Evolutionary conservation across 2,329 filamentous ascomycete species (phyloP), one percentile per base, ranked within the genome.

Genomic region (Xylaria sp.): DNA sequence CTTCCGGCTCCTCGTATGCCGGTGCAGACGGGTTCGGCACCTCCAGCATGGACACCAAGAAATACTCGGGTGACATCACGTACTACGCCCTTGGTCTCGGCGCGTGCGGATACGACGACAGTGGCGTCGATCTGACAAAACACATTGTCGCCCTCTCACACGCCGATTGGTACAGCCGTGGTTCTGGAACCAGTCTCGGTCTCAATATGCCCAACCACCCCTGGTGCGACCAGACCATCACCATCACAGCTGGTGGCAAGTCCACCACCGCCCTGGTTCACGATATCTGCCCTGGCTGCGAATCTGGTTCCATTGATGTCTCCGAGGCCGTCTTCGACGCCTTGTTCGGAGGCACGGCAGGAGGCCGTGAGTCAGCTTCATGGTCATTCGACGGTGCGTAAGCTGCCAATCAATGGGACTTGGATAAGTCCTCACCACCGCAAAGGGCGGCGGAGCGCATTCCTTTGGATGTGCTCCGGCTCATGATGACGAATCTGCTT

Each of bases 251-350:
- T 77, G 20, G 38, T 59, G 91, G 91, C 78, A 86, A 87, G 78
- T 85, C 84, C 2, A 78, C 83, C 73, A 83, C 79, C 2, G 92
- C 88, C 69, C 85, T 74, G 3, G 87, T 94, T 69, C 86, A 86
- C 61, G 93, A 96, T 83, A 93, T 92, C 83, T 96, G 93, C 84
- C 87, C 87, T 81, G 90, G 90, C 74, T 96, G 93, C 79, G 75
- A 83, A 69, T 83, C 84, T 73, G 80, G 86, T 69, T 91, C 89
- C 80, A 71, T 75, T n/a, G 81, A 84, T 23, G 81, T 92, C 63
- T 85, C 85, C n/a, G 80, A 73, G 54, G 72, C 78, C 9, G 82
- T 83, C 69, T 77, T 79, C 48, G 58, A 67, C 6, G 42, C 71
- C 10, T 26, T 72, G 6, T 70, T 66, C 48, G 70, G 70, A 49